A percentile compares a stretch with the other conserved stretches of the same genome.
These are phyloP conservation scores for Collybiopsis confluens DNA, from an alignment of 768 basidiomycete genomes.

Conservation along the genomic window DNA sequence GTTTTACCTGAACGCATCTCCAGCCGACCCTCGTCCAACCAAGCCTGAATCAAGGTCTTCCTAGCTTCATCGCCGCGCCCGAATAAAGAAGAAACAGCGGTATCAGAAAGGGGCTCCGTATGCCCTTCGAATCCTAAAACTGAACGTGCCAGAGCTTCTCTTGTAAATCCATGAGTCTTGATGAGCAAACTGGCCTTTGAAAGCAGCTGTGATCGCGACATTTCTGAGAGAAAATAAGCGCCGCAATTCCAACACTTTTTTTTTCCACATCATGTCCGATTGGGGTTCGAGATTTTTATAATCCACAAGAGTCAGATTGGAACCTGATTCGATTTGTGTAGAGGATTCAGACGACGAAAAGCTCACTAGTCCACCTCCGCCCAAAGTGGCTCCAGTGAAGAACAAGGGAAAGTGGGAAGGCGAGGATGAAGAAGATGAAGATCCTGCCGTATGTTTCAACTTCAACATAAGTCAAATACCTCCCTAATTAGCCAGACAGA, in stretches of 20 bases:
- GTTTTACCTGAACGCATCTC: slow-evolving; percentile 34
- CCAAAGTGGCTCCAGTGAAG: slow-evolving; percentile 19
- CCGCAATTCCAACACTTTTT: background rate
- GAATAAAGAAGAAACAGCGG: slow-evolving; percentile 69
- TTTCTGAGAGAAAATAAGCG: background rate
- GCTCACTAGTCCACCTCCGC: slow-evolving; percentile 20
- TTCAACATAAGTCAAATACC: background rate
- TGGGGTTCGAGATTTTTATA: slow-evolving; percentile 34
- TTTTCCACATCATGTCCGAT: slow-evolving; percentile 33
- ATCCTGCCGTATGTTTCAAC: slow-evolving; percentile 59
- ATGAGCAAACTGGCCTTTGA: slow-evolving; percentile 63
- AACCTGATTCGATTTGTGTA: slow-evolving; percentile 15
- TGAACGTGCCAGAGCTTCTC: slow-evolving; percentile 61
- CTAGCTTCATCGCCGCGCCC: slow-evolving; percentile 66
- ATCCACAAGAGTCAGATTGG: background rate
- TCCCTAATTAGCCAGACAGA: slow-evolving; percentile 39
- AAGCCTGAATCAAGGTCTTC: slow-evolving; percentile 61
- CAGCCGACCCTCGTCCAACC: slow-evolving; percentile 62
- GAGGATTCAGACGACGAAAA: slow-evolving; percentile 34
- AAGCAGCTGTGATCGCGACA: slow-evolving; percentile 39
- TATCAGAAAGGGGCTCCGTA: slow-evolving; percentile 60
- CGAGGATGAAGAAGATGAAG: slow-evolving; percentile 86
- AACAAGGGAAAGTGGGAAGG: slow-evolving; percentile 75
- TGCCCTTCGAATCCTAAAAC: slow-evolving; percentile 52
- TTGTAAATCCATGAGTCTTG: slow-evolving; percentile 67